Evolutionary conservation across 2,329 filamentous ascomycete genomes (phyloP), one percentile per base, ranked within the genome.

Genomic region (Arthroderma uncinatum): DNA sequence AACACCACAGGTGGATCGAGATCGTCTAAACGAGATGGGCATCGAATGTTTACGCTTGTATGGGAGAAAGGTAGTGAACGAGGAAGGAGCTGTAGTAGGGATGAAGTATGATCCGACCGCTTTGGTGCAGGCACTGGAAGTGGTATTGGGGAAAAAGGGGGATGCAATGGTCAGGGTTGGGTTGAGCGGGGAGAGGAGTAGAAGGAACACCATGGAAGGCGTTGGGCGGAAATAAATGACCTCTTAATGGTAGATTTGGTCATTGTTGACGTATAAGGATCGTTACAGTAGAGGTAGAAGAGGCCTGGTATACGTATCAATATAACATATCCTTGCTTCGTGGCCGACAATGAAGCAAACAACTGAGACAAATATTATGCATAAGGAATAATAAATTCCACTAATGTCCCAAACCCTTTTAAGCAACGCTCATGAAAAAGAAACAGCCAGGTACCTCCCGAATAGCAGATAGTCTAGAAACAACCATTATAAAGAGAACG

Each of bases 41-140:
- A 88, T 97, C 40, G 85, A 90, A 64, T 83, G 84, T 14, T 80
- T 94, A 12, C 79, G 84, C 57, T 75, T 95, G 0, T 92, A 93
- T 67, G 90, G 89, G 1, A 79, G 85, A 36, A 82, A 78, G 59
- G 69, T 70, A 33, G 72, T 76, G 52, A 74, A 72, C 7, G 69
- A 69, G 28, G 69, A 66, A 25, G 78, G 78, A 47, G 78, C 78
- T 6, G 76, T 78, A 6, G 69, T 73, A 14, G 79, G 79, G 5
- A 77, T 84, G 71, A 71, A 80, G 58, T 95, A 95, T 70, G 91
- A 96, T 70, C 79, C 84, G 56, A 84, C 79, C 55, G 90, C 83
- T 0, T 70, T 96, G 61, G 77, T 79, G 2, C 85, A 89, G 68
- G 86, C 88, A 1, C 71, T 96, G 42, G 86, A 90, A 70, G 83